Evolutionary conservation across 176 grass and related monocot genomes (phyloP).

Genomic region (Phragmites australis): DNA sequence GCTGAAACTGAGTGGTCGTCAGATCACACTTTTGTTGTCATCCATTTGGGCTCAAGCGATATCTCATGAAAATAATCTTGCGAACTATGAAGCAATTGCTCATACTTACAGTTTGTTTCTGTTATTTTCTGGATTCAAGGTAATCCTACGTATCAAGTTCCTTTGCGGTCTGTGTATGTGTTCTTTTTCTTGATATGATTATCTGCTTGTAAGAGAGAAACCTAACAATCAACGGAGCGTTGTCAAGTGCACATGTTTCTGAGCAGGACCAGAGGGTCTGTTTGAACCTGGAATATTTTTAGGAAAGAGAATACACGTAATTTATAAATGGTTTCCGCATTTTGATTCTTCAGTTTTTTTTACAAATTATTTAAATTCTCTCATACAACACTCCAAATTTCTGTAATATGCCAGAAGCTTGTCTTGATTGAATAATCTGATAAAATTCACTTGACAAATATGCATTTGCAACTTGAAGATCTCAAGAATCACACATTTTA

Average conservation of each 20-base stretch:
- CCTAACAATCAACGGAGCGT: conserved; percentile 1
- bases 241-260: conserved; percentile 2
- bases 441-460: conserved; percentile 17
- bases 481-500: not conserved
- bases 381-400: not conserved
- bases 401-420: not conserved
- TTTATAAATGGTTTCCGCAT: not conserved
- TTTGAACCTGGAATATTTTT: conserved; percentile 13
- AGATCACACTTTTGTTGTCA: conserved; percentile 88
- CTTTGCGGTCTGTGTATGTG: not conserved
- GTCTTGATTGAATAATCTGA: conserved; percentile 19
- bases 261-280: not conserved
- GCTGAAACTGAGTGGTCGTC: conserved; percentile 79
- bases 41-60: conserved; percentile 94
- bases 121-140: conserved; percentile 89
- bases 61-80: conserved; percentile 77
- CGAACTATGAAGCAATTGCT: conserved; percentile 98
- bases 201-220: conserved; percentile 15
- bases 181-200: conserved; percentile 28
- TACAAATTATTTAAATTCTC: conserved; percentile 2
- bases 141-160: conserved; percentile 38
- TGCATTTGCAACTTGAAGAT: too few species aligned
- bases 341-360: not conserved
- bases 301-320: not conserved
- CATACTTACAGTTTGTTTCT: conserved; percentile 90